Conservation (phyloP, 176 grass and related monocot genomes). For the Saccharum spontaneum region DNA sequence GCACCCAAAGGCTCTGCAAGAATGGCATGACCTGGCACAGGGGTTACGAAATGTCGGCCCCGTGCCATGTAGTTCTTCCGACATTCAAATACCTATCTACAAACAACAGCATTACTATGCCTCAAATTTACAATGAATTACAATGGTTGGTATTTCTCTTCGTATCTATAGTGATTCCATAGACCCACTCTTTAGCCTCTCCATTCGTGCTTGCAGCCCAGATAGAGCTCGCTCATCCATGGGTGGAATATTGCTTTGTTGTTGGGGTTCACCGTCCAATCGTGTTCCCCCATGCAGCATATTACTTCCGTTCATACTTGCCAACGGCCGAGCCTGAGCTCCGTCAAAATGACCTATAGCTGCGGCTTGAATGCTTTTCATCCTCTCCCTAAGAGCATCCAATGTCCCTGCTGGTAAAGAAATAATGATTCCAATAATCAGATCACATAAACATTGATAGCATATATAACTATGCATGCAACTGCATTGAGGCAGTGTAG, state of each 20-base stretch:
- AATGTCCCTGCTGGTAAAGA: slow-evolving; percentile 42
- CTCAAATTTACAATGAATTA: slow-evolving; percentile 88
- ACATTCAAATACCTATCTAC: slow-evolving; percentile 52
- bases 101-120: slow-evolving; percentile 47
- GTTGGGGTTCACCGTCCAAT: slow-evolving; percentile 52
- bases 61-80: slow-evolving; percentile 22
- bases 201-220: slow-evolving; percentile 93
- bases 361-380: slow-evolving; percentile 99
- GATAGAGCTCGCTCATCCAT: slow-evolving; percentile 97
- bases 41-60: slow-evolving; percentile 50
- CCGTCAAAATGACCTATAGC: slow-evolving; percentile 70
- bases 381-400: slow-evolving; percentile 93
- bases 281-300: slow-evolving; percentile 39
- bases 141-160: slow-evolving; percentile 44
- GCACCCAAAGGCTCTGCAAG: slow-evolving; percentile 38
- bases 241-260: slow-evolving; percentile 68
- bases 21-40: slow-evolving; percentile 30
- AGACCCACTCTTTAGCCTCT: slow-evolving; percentile 88
- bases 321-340: slow-evolving; percentile 47
- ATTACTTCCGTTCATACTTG: slow-evolving; percentile 54
- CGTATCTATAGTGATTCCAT: slow-evolving; percentile 76
- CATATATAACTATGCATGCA: neutral
- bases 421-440: slow-evolving; percentile 6
- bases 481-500: neutral
- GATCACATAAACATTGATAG: neutral